Percentiles rank a stretch among this genome's conserved stretches.
Conservation (phyloP, 1,284 basidiomycete genomes). For the Trichosporon coremiiforme region DNA sequence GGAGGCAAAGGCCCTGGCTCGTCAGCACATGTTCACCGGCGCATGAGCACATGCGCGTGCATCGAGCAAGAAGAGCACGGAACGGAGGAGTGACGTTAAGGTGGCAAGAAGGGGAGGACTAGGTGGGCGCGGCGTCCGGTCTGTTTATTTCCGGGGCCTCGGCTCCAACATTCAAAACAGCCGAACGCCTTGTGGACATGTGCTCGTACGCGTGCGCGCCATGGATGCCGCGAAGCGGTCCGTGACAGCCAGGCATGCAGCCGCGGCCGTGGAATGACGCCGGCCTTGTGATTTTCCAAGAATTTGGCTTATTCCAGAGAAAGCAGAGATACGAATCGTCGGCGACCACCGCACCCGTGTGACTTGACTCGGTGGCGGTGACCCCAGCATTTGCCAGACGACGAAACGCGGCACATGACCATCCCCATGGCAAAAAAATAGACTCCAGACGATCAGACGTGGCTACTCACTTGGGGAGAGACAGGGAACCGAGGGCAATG, state of each 20-base stretch:
- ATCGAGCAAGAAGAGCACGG: too few species aligned
- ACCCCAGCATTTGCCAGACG: neutral
- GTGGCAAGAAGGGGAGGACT: neutral
- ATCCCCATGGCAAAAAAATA: neutral
- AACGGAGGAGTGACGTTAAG: neutral
- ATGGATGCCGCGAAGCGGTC: neutral
- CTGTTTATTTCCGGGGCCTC: neutral
- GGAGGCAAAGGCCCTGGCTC: slow-evolving; percentile 27
- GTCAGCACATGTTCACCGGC: neutral
- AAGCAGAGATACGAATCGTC: neutral
- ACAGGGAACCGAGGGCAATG: slow-evolving; percentile 29
- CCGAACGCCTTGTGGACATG: slow-evolving; percentile 2
- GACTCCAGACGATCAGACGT: neutral
- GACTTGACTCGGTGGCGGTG: neutral
- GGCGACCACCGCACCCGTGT: neutral
- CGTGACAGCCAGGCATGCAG: too few species aligned
- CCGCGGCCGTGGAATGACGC: neutral
- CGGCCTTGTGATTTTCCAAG: neutral
- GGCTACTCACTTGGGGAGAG: slow-evolving; percentile 30
- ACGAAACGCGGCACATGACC: slow-evolving; percentile 5
- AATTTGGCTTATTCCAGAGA: neutral
- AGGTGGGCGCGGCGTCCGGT: neutral
- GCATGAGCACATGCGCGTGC: too few species aligned
- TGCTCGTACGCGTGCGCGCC: slow-evolving; percentile 1
- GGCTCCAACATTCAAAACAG: neutral